Evolutionary conservation across 2,329 filamentous ascomycete genomes (phyloP).

Genomic region (Cladophialophora immunda): DNA sequence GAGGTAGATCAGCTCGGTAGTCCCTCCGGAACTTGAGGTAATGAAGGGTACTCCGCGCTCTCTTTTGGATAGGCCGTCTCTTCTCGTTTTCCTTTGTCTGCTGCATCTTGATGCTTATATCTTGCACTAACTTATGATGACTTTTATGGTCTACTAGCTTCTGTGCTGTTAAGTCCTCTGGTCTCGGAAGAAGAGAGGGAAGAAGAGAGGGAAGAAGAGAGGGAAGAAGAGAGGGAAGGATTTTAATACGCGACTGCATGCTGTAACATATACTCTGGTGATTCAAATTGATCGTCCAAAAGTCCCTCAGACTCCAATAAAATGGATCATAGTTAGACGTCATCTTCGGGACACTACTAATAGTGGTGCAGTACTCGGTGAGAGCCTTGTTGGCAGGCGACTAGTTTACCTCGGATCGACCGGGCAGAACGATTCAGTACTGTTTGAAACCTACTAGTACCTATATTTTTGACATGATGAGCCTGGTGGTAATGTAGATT

Average conservation of each 20-base stretch:
- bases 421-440: not conserved
- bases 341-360: not conserved
- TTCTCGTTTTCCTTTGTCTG: not conserved
- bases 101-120: not conserved
- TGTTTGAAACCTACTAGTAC: not conserved
- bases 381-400: not conserved
- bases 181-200: not conserved
- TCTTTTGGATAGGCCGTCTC: not conserved
- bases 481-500: not conserved
- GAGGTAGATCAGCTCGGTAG: conserved; percentile 22
- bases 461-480: not conserved
- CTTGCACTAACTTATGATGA: not conserved
- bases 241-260: not conserved
- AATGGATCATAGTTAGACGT: not conserved
- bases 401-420: conserved; percentile 8
- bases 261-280: not conserved
- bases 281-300: no score
- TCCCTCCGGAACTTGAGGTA: conserved; percentile 15
- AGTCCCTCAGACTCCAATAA: not conserved
- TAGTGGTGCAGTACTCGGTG: no score
- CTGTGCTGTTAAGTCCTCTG: not conserved
- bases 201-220: not conserved
- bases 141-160: not conserved
- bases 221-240: no score
- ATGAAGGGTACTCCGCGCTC: not conserved